Base-by-base conservation (phyloP, 2,329 filamentous ascomycete species). In the Polychaeton citri region DNA sequence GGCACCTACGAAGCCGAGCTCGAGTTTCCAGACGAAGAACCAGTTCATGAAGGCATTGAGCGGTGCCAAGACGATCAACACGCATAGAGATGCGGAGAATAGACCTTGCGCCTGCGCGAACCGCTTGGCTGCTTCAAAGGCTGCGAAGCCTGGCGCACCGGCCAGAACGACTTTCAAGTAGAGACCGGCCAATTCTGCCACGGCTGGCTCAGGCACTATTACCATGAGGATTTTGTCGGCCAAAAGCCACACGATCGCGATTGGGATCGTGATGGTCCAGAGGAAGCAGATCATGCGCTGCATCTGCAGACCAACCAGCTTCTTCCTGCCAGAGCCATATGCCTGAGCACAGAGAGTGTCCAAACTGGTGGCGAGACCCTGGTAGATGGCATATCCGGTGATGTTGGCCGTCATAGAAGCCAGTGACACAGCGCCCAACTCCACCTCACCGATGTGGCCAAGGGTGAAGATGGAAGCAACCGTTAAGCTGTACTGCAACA, bases 321-420 rank as follows among this genome's bases (percentile, higher is more conserved):
- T 81, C 53, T 81, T 88, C 54, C 80, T 81, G 0, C 87, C 87
- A 1, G 83, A 88, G 2, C 88, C 88, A 53, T 90, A 96, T 0
- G 88, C 88, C 58, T 96, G 87, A 0, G 87, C 74, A 55, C 87
- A 94, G 2, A 95, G 74, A 0, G 88, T 95, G 58, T 95, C 87
- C 28, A 95, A 66, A 46, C 80, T 84, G 5, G 87, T 95, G 2
- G 85, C 81, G 8, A 95, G 67, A 12, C 85, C 62, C 47, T 64
- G 61, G 30, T 62, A 64, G 10, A 64, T 57, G 2, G 62, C 55
- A 39, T 61, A 64, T 3, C 62, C 62, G 2, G 61, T 64, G 21
- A 65, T 64, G 19, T 57, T 61, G 1, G 62, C 62, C 2, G 60
- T 64, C 63, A 65, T 66, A 34, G 51, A 59, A 2, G 59, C 63